phyloP scores from a whole-genome alignment of 2,329 filamentous ascomycete genomes.

The Diplodia scrobiculata region DNA sequence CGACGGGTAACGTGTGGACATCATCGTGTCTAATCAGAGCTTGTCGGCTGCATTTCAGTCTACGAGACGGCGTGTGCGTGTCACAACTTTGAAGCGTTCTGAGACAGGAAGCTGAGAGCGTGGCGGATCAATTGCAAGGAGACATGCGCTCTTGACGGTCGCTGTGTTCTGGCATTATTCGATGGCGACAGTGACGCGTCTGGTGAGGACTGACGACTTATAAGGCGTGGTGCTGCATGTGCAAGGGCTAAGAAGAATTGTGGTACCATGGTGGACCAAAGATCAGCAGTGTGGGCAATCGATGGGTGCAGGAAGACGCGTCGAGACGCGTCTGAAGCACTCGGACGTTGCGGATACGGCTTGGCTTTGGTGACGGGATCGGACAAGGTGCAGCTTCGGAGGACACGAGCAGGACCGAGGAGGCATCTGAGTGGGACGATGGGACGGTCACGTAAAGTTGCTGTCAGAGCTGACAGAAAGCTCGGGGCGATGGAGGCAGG shows the following conservation, averaged over 20 bases:
- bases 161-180: background rate
- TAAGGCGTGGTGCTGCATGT: background rate
- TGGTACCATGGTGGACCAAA: slow-evolving; percentile 19
- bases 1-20: background rate
- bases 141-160: background rate
- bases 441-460: slow-evolving; percentile 12
- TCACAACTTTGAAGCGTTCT: background rate
- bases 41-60: background rate
- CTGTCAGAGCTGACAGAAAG: slow-evolving; percentile 8
- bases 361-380: slow-evolving; percentile 14
- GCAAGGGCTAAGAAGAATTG: background rate
- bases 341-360: slow-evolving; percentile 12
- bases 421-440: background rate
- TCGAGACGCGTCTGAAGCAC: slow-evolving; percentile 22
- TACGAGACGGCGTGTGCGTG: background rate
- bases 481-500: slow-evolving; percentile 8
- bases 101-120: background rate
- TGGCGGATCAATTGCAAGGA: background rate
- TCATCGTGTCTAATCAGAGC: background rate
- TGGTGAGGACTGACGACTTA: background rate
- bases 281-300: slow-evolving; percentile 15
- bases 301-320: slow-evolving; percentile 15
- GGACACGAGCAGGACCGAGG: background rate
- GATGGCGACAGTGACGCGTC: slow-evolving; percentile 2
- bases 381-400: slow-evolving; percentile 4